Percentiles rank a stretch among this genome's conserved stretches.
Conservation (phyloP, 345 rosid genomes). For the Diplotaxis tenuifolia region DNA sequence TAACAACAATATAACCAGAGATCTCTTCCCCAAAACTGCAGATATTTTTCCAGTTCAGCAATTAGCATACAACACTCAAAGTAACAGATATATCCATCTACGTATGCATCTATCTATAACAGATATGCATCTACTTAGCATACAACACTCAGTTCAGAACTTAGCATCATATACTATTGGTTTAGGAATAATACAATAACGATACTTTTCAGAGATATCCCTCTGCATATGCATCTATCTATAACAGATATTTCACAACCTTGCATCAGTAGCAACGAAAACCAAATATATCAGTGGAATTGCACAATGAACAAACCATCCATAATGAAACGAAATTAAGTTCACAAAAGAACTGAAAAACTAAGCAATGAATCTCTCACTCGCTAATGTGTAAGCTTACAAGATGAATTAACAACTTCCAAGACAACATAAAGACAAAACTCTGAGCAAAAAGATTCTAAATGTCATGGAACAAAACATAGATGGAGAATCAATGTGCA, state of each 20-base stretch:
- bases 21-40: background rate
- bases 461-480: background rate
- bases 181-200: too few species aligned
- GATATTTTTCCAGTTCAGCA: background rate
- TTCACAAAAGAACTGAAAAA: background rate
- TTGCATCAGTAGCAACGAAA: background rate
- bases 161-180: too few species aligned
- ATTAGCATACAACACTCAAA: background rate
- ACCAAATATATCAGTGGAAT: background rate
- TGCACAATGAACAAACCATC: slow-evolving; percentile 1
- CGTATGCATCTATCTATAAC: too few species aligned
- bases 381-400: background rate
- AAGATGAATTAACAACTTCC: background rate
- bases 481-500: slow-evolving; percentile 8
- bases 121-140: too few species aligned
- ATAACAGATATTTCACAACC: background rate
- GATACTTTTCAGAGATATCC: too few species aligned
- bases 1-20: background rate
- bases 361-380: slow-evolving; percentile 4
- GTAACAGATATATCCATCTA: background rate
- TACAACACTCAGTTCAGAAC: too few species aligned
- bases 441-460: slow-evolving; percentile 1
- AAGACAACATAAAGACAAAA: slow-evolving; percentile 19
- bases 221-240: too few species aligned
- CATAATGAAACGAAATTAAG: background rate